Evolutionary conservation across 2,329 filamentous ascomycete species (phyloP), one percentile per base, ranked within the genome.

Genomic region (Neofusicoccum umdonicola): DNA sequence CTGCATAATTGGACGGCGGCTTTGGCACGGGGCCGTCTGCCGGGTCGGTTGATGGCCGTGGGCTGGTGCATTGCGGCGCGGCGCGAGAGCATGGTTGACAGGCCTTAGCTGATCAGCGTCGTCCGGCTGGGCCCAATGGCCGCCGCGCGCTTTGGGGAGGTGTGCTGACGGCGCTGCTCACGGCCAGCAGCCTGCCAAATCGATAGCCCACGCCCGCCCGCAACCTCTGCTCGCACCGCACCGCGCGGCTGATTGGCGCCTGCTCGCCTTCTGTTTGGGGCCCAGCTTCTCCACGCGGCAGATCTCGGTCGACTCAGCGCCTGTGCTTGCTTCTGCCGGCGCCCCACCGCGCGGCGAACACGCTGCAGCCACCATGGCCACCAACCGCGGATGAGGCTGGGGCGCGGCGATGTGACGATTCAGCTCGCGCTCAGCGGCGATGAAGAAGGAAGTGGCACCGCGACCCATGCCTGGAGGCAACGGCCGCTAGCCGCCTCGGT

Each of bases 1-100:
- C 54, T 64, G 63, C 63, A 64, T 64, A 64, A 60, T 64, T 64
- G 54, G 63, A 58, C 44, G 62, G 44, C 52, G 52, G 52, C 48
- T 52, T 56, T 64, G 63, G 52, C 63, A 64, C 63, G 63, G 54
- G 63, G 63, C 44, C 63, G 27, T 47, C 39, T 44, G 63, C 63
- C 54, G 54, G 63, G 52, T 60, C 63, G 63, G 63, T 64, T 64
- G 42, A 64, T 48, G 52, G 52, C 62, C 51, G 52, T 51, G 51
- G 45, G 52, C 48, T 35, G 62, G 34, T 58, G 54, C 52, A 51
- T 51, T 60, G 63, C 63, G 63, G 63, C 54, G 63, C 63, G 63
- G 63, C 63, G 63, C 63, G 63, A 52, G 62, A 52, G 50, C 50
- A 47, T 62, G 45, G 47, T 63, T 50, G 61, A 54, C 58, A 50